phyloP scores from a whole-genome alignment of 75 land plant genomes.

The Azolla pinnata region DNA sequence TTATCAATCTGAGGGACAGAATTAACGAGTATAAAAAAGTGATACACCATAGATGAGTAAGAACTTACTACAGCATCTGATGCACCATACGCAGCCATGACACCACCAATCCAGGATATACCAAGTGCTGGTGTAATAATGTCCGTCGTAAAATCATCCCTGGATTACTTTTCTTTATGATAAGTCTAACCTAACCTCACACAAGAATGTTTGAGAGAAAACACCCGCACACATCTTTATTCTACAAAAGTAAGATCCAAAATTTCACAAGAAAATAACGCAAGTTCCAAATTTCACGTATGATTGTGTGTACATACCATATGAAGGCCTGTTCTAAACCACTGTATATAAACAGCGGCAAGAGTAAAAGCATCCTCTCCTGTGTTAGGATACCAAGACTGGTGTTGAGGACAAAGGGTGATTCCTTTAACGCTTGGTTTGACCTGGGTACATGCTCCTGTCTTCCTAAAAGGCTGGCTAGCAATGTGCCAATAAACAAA shows the following conservation, averaged over 20 bases:
- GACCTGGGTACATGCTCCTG: slow-evolving; percentile 22
- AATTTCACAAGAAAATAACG: too few species aligned
- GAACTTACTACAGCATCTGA: slow-evolving; percentile 74
- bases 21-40: too few species aligned
- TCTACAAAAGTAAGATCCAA: too few species aligned
- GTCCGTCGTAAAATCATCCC: slow-evolving; percentile 76
- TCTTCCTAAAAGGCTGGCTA: slow-evolving; percentile 57
- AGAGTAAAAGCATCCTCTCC: slow-evolving; percentile 56
- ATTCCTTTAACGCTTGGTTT: slow-evolving; percentile 2
- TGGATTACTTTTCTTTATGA: slow-evolving; percentile 8
- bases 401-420: slow-evolving; percentile 41
- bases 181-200: neutral
- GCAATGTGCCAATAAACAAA: slow-evolving; percentile 57
- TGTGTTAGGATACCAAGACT: slow-evolving; percentile 29
- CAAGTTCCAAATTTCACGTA: neutral
- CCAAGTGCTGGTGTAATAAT: slow-evolving; percentile 73
- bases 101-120: slow-evolving; percentile 75
- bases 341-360: slow-evolving; percentile 72
- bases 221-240: too few species aligned
- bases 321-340: slow-evolving; percentile 55
- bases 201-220: neutral
- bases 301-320: slow-evolving; percentile 20
- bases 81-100: slow-evolving; percentile 88
- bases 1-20: too few species aligned
- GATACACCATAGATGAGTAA: too few species aligned